Evolutionary conservation across 805 yeast species (phyloP), one percentile per base, ranked within the genome.

Genomic region (Hanseniaspora clermontiae): DNA sequence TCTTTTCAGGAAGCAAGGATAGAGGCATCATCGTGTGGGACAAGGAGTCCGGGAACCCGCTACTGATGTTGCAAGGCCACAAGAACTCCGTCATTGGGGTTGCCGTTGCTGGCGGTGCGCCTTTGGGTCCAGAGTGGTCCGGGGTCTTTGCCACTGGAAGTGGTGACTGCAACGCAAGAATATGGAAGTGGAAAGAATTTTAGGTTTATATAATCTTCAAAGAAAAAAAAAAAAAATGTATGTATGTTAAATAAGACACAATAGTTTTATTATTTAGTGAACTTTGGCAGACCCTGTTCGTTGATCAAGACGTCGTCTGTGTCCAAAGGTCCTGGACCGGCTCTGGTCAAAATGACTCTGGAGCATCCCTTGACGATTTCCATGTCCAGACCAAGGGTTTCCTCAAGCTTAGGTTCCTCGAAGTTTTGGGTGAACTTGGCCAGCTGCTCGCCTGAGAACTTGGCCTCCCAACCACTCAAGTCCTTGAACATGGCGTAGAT

Each of bases 21-120:
- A 83, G 97, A 65, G 96, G 97, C 55, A 96, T 91, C 56, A 85
- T 90, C 60, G 85, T 91, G 74, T 91, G 98, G 98, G 96, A 91
- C 68, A 90, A 90, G 63, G 74, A 77, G 48, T 80, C 90, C 14
- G 96, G 96, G 60, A 90, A 87, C 70, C 95, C 96, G 55, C 81
- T 88, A 70, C 77, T 91, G 66, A 88, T 90, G 96, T 77, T 93
- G 64, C 97, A 89, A 74, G 97, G 97, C 38, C 97, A 91, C 70
- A 82, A 93, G 68, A 91, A 91, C 74, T 86, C 95, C 10, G 97
- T 93, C 49, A 91, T 91, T 63, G 83, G 91, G 56, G 97, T 91
- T 42, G 88, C 95, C 50, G 96, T 93, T 24, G 82, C 93, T 27
- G 88, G 89, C 62, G 82, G 81, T 60, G 83, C 87, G 60, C 74